Evolutionary conservation across 257 asterid genomes (phyloP).

Genomic region (Salvia rosmarinus): DNA sequence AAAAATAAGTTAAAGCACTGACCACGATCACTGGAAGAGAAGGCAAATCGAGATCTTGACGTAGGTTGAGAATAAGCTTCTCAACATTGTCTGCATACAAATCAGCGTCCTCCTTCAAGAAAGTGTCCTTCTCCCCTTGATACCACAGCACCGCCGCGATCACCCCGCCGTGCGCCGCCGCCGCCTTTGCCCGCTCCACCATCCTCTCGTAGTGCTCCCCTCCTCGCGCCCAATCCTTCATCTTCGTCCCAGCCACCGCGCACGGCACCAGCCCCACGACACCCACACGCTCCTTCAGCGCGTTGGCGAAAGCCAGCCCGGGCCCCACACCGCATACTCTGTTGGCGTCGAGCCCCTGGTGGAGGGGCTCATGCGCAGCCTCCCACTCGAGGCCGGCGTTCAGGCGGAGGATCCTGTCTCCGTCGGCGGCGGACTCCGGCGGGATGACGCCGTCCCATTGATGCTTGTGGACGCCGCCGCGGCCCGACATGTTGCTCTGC

Average conservation of each 20-base stretch:
- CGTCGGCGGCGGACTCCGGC: conserved; percentile 55
- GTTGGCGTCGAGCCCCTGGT: conserved; percentile 61
- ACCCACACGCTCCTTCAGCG: conserved; percentile 48
- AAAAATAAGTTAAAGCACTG: background rate
- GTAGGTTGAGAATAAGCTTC: conserved; percentile 50
- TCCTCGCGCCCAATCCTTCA: conserved; percentile 76
- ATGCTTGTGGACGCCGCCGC: conserved; percentile 67
- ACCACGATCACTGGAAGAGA: conserved; percentile 70
- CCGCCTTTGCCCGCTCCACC: conserved; percentile 62
- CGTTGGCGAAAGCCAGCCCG: conserved; percentile 79
- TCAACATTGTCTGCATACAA: conserved; percentile 60
- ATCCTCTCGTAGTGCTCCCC: conserved; percentile 49
- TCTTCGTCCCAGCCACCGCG: conserved; percentile 81
- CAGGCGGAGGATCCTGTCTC: conserved; percentile 60
- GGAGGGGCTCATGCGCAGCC: conserved; percentile 81
- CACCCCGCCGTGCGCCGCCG: conserved; percentile 44
- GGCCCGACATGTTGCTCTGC: conserved; percentile 94
- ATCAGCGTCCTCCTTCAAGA: conserved; percentile 49
- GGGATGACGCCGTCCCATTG: conserved; percentile 80
- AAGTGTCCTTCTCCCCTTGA: conserved; percentile 87
- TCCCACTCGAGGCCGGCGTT: conserved; percentile 61
- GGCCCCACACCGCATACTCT: conserved; percentile 80
- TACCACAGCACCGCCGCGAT: conserved; percentile 78
- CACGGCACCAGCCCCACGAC: conserved; percentile 75
- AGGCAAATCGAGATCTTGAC: conserved; percentile 60